Conservation (phyloP, 495 filamentous ascomycete species). For the Aspergillus haitiensis region DNA sequence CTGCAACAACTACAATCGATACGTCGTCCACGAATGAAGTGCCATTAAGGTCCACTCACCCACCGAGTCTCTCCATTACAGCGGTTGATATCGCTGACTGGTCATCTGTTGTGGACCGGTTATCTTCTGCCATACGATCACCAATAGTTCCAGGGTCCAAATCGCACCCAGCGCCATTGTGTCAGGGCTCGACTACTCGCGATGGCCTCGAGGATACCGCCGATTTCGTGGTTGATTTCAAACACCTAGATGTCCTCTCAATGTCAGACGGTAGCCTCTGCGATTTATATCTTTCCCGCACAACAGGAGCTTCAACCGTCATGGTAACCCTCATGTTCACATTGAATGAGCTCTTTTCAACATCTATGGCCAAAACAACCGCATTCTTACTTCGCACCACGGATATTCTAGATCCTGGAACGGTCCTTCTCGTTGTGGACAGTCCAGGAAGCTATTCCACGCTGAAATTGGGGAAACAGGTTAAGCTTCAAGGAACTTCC, state of each 20-base stretch:
- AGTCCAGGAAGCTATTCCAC: slow-evolving; percentile 91
- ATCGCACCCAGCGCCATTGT: slow-evolving; percentile 55
- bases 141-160: slow-evolving; percentile 32
- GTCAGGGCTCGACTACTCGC: not conserved
- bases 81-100: slow-evolving; percentile 82
- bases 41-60: too few species aligned
- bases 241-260: slow-evolving; percentile 62
- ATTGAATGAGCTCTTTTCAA: slow-evolving; percentile 89
- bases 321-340: slow-evolving; percentile 90
- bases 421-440: slow-evolving; percentile 82
- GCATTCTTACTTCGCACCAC: slow-evolving; percentile 68
- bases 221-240: slow-evolving; percentile 51
- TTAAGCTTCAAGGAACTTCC: slow-evolving; percentile 7
- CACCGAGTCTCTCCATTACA: slow-evolving; percentile 50
- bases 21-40: too few species aligned
- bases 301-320: slow-evolving; percentile 28
- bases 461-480: slow-evolving; percentile 57
- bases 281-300: slow-evolving; percentile 31
- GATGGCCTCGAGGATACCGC: not conserved
- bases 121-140: slow-evolving; percentile 47
- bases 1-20: too few species aligned
- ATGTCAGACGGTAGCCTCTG: slow-evolving; percentile 43
- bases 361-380: slow-evolving; percentile 72
- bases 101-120: slow-evolving; percentile 56
- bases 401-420: slow-evolving; percentile 51